A percentile compares a stretch with the other conserved stretches of the same genome.
Conservation (phyloP, 352 stramenopile species). For the Phytophthora pini region DNA sequence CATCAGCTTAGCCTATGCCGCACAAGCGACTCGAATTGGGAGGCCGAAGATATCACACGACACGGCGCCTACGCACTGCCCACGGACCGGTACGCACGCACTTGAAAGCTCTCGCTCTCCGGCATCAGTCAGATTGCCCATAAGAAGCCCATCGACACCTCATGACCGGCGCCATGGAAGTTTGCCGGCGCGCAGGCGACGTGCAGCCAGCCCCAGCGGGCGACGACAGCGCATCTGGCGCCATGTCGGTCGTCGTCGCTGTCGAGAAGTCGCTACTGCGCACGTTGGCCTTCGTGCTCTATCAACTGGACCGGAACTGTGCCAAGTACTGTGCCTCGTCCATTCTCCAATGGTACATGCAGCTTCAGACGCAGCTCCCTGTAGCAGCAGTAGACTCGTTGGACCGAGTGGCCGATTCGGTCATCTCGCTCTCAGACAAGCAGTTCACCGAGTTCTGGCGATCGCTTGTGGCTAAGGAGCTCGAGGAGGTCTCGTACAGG, state of each 20-base stretch:
- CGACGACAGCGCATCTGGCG: slow-evolving; percentile 30
- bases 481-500: slow-evolving; percentile 40
- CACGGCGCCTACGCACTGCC: neutral
- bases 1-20: slow-evolving; percentile 17
- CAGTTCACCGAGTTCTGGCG: slow-evolving; percentile 75
- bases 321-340: slow-evolving; percentile 65
- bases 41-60: slow-evolving; percentile 23
- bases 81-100: slow-evolving; percentile 32
- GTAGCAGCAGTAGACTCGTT: slow-evolving; percentile 56
- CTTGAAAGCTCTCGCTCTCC: neutral
- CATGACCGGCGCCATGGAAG: slow-evolving; percentile 30
- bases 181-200: slow-evolving; percentile 20
- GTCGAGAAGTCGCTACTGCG: slow-evolving; percentile 71
- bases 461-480: slow-evolving; percentile 58
- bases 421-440: slow-evolving; percentile 67
- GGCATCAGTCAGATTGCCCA: neutral
- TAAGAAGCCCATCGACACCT: neutral
- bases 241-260: slow-evolving; percentile 55
- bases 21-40: neutral
- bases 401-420: slow-evolving; percentile 56
- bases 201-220: slow-evolving; percentile 4
- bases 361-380: slow-evolving; percentile 66
- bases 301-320: slow-evolving; percentile 62
- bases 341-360: slow-evolving; percentile 68
- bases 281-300: slow-evolving; percentile 72